These are phyloP conservation scores for Trichophyton mentagrophytes DNA, from an alignment of 2,329 filamentous ascomycete genomes.

Conservation along the genomic window DNA sequence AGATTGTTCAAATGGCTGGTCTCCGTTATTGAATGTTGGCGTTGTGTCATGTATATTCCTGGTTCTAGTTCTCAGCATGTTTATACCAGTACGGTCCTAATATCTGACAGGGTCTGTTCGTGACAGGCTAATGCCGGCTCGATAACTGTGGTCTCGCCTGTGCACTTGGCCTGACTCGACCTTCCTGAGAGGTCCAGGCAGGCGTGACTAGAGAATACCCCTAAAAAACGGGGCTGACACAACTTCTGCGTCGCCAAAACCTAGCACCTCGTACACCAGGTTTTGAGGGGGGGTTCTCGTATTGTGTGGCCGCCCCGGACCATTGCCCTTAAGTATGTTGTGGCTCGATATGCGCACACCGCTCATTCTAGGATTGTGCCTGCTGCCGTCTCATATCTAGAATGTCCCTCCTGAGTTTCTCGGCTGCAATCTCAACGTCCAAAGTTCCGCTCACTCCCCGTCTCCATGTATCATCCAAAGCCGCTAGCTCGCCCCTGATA, in stretches of 20 bases:
- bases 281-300: background rate
- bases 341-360: background rate
- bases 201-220: background rate
- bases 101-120: background rate
- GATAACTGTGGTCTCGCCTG: background rate
- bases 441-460: constrained; percentile 64
- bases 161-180: background rate
- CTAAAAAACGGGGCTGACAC: background rate
- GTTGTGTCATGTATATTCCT: background rate
- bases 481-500: constrained; percentile 57
- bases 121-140: background rate
- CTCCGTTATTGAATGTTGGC: background rate
- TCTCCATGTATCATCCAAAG: constrained; percentile 67
- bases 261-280: background rate
- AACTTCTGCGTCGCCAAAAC: background rate
- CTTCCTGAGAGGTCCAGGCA: background rate
- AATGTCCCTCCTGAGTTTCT: constrained; percentile 55
- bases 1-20: background rate
- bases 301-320: background rate
- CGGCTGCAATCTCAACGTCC: constrained; percentile 75
- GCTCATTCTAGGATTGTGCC: constrained; percentile 14
- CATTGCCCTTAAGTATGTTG: background rate
- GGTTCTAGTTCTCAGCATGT: background rate
- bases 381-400: constrained; percentile 44
- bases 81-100: background rate